Evolutionary conservation across 2,329 filamentous ascomycete genomes (phyloP).

Genomic region (Trichophyton simii): DNA sequence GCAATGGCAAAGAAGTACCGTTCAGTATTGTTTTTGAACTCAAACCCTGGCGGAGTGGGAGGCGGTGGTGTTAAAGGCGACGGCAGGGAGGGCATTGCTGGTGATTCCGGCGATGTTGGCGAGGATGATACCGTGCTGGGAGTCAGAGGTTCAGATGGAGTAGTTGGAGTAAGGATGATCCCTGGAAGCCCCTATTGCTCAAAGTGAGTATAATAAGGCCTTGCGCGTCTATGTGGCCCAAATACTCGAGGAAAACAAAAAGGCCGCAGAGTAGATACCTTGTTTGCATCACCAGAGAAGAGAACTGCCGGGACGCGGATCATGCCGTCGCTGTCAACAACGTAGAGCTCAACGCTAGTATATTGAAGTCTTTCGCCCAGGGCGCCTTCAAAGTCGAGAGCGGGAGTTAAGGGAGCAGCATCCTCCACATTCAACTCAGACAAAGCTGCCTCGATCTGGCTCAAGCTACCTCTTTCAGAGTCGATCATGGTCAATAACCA

Average conservation of each 20-base stretch:
- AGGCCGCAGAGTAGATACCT: background rate
- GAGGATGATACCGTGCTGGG: background rate
- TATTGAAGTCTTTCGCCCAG: background rate
- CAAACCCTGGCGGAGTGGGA: background rate
- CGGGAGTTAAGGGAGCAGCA: background rate
- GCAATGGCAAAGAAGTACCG: slow-evolving; percentile 11
- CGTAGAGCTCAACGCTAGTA: background rate
- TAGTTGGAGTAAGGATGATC: background rate
- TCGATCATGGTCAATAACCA: background rate
- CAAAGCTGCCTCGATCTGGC: background rate
- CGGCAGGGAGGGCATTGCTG: background rate
- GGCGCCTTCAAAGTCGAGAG: background rate
- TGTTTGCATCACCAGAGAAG: background rate
- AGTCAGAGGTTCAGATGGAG: background rate
- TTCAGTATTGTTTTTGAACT: background rate
- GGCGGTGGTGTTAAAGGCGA: background rate
- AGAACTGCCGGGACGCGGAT: background rate
- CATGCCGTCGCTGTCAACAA: background rate
- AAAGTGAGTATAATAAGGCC: background rate
- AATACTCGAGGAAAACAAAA: background rate
- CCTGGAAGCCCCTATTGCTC: background rate
- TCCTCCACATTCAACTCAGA: background rate
- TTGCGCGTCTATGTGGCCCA: too few relatives aligned
- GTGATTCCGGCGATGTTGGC: background rate
- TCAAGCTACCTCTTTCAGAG: too few relatives aligned